Conservation (phyloP, 1,139 yeast species). For the Sugiyamaella sp. region DNA sequence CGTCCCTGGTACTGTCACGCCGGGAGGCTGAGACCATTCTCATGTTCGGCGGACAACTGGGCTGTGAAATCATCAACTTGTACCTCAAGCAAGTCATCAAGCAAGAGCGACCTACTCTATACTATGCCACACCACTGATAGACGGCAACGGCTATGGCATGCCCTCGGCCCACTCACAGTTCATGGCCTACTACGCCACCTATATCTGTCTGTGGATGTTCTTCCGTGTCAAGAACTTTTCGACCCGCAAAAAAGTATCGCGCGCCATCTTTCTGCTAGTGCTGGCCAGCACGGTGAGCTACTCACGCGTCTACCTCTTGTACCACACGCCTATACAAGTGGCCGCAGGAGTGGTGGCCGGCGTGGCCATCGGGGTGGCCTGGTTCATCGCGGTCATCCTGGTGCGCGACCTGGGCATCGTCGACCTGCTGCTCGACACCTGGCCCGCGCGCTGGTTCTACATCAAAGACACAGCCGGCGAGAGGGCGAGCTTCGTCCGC, state of each 20-base stretch:
- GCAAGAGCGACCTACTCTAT: conserved; percentile 70
- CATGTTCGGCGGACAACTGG: conserved; percentile 83
- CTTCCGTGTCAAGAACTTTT: conserved; percentile 47
- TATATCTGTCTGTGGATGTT: conserved; percentile 59
- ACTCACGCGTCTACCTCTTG: conserved; percentile 73
- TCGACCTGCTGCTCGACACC: conserved; percentile 40
- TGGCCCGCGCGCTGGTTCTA: conserved; percentile 41
- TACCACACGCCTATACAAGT: conserved; percentile 82
- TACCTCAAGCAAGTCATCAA: conserved; percentile 63
- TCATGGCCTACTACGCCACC: conserved; percentile 81
- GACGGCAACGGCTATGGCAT: conserved; percentile 72
- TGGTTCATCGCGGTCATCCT: conserved; percentile 59
- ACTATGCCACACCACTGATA: conserved; percentile 9
- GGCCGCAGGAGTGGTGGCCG: conserved; percentile 67
- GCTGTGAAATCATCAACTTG: conserved; percentile 73
- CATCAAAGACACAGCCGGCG: conserved; percentile 45
- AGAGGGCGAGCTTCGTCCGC: conserved; percentile 38
- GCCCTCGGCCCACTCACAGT: conserved; percentile 98
- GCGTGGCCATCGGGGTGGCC: conserved; percentile 57
- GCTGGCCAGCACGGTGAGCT: conserved; percentile 57
- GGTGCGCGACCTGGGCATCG: conserved; percentile 44
- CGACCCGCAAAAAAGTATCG: conserved; percentile 36
- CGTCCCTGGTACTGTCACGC: conserved; percentile 79
- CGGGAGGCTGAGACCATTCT: conserved; percentile 86
- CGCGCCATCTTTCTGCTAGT: conserved; percentile 33